Evolutionary conservation across 2,329 filamentous ascomycete species (phyloP).

Genomic region (Chaetomium strumarium): DNA sequence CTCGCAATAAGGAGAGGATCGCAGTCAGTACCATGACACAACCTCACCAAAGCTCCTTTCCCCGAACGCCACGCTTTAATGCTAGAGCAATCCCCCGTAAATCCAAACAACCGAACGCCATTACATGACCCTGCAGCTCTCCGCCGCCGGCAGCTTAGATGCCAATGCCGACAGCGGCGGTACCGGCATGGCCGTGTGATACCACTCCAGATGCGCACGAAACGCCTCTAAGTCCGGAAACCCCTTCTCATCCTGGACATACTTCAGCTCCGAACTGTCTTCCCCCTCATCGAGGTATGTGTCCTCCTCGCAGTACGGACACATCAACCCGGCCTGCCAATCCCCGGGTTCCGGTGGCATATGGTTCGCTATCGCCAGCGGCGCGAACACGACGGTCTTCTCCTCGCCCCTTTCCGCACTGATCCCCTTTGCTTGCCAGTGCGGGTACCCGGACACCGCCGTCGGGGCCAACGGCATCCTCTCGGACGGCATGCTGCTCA

Average conservation of each 20-base stretch:
- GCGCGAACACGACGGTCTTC: conserved; percentile 51
- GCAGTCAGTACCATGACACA: not conserved
- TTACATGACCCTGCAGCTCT: conserved; percentile 35
- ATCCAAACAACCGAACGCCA: conserved; percentile 8
- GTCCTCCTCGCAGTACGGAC: conserved; percentile 53
- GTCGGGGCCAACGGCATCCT: conserved; percentile 31
- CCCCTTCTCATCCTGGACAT: conserved; percentile 41
- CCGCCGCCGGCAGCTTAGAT: conserved; percentile 29
- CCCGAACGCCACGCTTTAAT: conserved; percentile 9
- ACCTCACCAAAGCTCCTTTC: not conserved
- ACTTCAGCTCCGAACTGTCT: conserved; percentile 46
- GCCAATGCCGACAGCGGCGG: conserved; percentile 28
- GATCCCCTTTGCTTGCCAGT: conserved; percentile 49
- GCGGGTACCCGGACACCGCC: conserved; percentile 28
- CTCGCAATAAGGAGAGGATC: not conserved
- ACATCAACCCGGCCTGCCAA: conserved; percentile 47
- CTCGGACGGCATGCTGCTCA: conserved; percentile 46
- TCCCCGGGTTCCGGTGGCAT: conserved; percentile 44
- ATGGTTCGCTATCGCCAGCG: conserved; percentile 54
- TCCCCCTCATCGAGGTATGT: conserved; percentile 43
- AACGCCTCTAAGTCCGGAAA: conserved; percentile 46
- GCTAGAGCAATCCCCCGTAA: not conserved
- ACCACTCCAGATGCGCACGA: conserved; percentile 52
- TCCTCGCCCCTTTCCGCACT: conserved; percentile 36
- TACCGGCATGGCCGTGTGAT: conserved; percentile 40